Conservation (phyloP, 2,329 filamentous ascomycete genomes). For the Colletotrichum australisinense region DNA sequence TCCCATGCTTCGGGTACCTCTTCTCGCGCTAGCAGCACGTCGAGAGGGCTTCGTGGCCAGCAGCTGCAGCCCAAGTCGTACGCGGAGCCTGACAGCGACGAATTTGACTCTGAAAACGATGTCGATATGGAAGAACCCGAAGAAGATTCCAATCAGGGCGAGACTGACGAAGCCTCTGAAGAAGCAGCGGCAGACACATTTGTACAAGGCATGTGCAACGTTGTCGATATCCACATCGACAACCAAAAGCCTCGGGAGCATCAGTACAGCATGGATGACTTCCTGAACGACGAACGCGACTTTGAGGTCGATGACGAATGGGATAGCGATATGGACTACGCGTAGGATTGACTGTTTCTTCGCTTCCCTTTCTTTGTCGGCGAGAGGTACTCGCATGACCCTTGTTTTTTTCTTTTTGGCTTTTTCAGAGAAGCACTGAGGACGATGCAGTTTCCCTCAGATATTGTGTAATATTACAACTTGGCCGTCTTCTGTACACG, state of each 20-base stretch:
- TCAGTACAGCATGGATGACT: constrained; percentile 78
- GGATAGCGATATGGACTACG: constrained; percentile 67
- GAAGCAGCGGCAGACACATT: constrained; percentile 42
- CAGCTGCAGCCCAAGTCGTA: constrained; percentile 46
- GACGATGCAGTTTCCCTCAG: background rate
- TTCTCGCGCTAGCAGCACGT: constrained; percentile 44
- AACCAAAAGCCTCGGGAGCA: constrained; percentile 79
- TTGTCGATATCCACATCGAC: constrained; percentile 79
- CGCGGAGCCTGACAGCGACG: constrained; percentile 59
- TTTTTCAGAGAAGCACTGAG: background rate
- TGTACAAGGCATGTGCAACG: constrained; percentile 76
- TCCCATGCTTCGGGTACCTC: constrained; percentile 39
- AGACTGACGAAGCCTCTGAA: constrained; percentile 23
- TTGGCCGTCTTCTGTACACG: background rate
- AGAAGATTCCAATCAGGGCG: constrained; percentile 28
- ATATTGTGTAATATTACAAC: background rate
- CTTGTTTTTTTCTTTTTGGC: background rate
- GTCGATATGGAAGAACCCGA: constrained; percentile 17
- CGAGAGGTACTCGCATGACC: background rate
- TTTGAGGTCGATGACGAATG: constrained; percentile 68
- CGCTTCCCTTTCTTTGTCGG: no score
- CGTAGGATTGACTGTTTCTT: constrained; percentile 44
- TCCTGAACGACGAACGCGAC: constrained; percentile 67
- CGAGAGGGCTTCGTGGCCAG: constrained; percentile 38
- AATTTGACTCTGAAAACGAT: constrained; percentile 45